Percentiles rank a stretch among this genome's conserved stretches.
phyloP scores from a whole-genome alignment of 257 asterid species.

The Mitragyna speciosa region DNA sequence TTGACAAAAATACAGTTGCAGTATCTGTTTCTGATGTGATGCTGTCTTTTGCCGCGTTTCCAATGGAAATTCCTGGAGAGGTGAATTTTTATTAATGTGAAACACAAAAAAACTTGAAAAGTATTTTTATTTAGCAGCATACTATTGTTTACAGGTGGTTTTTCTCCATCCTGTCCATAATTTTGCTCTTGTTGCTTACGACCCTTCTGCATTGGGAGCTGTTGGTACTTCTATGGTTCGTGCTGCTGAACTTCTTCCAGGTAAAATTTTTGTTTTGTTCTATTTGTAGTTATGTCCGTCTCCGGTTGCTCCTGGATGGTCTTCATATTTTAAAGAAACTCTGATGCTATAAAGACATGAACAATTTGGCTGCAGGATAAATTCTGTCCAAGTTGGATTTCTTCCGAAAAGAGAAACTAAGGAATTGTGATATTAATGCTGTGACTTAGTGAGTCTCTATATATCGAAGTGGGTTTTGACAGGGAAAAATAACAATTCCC shows the following conservation, averaged over 20 bases:
- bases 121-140: conserved; percentile 15
- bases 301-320: neutral
- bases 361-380: neutral
- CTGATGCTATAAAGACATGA: neutral
- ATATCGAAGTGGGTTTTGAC: neutral
- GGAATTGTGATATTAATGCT: neutral
- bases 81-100: conserved; percentile 40
- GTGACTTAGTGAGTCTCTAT: neutral
- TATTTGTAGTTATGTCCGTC: neutral
- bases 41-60: conserved; percentile 99
- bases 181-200: conserved; percentile 92
- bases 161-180: conserved; percentile 98
- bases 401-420: neutral
- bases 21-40: conserved; percentile 93
- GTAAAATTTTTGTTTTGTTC: conserved; percentile 37
- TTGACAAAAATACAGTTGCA: conserved; percentile 97
- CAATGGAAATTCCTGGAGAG: conserved; percentile 98
- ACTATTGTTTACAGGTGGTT: conserved; percentile 67
- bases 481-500: neutral
- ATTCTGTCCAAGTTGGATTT: neutral
- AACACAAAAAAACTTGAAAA: neutral
- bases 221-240: conserved; percentile 80
- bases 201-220: conserved; percentile 81
- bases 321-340: neutral
- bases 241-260: conserved; percentile 97